A percentile compares a stretch with the other conserved stretches of the same genome.
phyloP scores from a whole-genome alignment of 805 yeast species.

The Ogataea pignaliae region DNA sequence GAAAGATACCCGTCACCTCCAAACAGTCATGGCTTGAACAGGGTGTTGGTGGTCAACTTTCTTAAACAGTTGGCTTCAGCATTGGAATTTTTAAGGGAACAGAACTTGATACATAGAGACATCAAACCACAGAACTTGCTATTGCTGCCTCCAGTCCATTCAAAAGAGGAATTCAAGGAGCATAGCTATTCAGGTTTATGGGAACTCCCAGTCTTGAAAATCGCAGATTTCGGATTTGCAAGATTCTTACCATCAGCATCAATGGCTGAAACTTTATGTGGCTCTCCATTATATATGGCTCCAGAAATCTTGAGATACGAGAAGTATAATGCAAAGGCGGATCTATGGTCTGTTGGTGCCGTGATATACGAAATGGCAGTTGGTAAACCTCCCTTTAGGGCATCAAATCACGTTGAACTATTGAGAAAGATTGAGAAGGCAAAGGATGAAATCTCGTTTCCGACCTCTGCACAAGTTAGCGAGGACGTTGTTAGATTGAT shows the following conservation, averaged over 20 bases:
- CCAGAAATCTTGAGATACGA: constrained; percentile 94
- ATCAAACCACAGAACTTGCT: constrained; percentile 89
- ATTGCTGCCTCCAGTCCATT: constrained; percentile 75
- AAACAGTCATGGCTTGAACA: constrained; percentile 73
- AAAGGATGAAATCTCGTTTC: constrained; percentile 75
- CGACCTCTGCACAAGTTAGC: constrained; percentile 60
- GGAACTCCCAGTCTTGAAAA: constrained; percentile 85
- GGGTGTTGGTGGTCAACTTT: constrained; percentile 75
- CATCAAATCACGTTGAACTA: constrained; percentile 87
- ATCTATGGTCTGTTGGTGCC: constrained; percentile 97
- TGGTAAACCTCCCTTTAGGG: constrained; percentile 95
- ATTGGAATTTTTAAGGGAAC: constrained; percentile 71
- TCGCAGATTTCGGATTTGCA: constrained; percentile 98
- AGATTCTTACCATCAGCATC: constrained; percentile 89
- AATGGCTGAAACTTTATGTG: constrained; percentile 95
- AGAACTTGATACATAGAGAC: constrained; percentile 89
- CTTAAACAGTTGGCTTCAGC: constrained; percentile 84
- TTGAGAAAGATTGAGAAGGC: constrained; percentile 80
- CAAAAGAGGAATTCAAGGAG: constrained; percentile 54
- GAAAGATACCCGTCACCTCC: constrained; percentile 80
- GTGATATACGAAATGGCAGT: constrained; percentile 93
- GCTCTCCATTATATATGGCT: constrained; percentile 97
- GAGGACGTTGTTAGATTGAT: constrained; percentile 66
- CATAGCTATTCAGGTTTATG: constrained; percentile 69
- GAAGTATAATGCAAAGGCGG: constrained; percentile 96